phyloP scores from a whole-genome alignment of 176 grass and related monocot genomes.

The Rhynchospora pubera region DNA sequence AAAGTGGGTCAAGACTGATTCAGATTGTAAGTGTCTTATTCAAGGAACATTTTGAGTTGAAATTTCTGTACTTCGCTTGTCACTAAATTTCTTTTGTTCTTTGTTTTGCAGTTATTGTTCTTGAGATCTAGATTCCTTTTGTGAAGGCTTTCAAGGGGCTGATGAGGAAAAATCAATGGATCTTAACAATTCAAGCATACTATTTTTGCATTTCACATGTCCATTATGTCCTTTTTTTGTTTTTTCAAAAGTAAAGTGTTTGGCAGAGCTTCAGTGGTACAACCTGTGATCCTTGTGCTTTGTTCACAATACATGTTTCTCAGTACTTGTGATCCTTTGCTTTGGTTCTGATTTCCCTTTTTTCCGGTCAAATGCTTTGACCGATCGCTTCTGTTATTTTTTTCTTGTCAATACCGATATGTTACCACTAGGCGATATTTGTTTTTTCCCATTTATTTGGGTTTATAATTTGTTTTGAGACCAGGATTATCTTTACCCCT shows the following conservation, averaged over 20 bases:
- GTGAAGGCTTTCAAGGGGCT: background rate
- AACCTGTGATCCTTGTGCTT: background rate
- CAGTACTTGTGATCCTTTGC: background rate
- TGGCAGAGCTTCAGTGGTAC: background rate
- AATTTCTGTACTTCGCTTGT: background rate
- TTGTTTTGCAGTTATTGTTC: conserved; percentile 56
- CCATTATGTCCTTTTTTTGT: background rate
- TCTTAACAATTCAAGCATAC: conserved; percentile 30
- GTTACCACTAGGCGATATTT: background rate
- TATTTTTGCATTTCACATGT: background rate
- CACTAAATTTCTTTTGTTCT: conserved; percentile 11
- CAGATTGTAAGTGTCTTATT: conserved; percentile 61
- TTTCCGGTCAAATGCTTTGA: background rate
- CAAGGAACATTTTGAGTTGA: background rate
- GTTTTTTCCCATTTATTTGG: background rate
- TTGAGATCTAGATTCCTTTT: conserved; percentile 49
- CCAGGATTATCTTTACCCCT: background rate
- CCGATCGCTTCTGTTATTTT: background rate
- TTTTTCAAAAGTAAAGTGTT: background rate
- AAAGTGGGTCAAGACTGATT: conserved; percentile 93
- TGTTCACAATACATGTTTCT: background rate
- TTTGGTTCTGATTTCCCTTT: background rate
- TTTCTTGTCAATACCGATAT: background rate
- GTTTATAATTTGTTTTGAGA: background rate
- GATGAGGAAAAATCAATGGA: conserved; percentile 17